Base-by-base conservation (phyloP, 2,329 filamentous ascomycete genomes). In the Aspergillus costaricaensis region DNA sequence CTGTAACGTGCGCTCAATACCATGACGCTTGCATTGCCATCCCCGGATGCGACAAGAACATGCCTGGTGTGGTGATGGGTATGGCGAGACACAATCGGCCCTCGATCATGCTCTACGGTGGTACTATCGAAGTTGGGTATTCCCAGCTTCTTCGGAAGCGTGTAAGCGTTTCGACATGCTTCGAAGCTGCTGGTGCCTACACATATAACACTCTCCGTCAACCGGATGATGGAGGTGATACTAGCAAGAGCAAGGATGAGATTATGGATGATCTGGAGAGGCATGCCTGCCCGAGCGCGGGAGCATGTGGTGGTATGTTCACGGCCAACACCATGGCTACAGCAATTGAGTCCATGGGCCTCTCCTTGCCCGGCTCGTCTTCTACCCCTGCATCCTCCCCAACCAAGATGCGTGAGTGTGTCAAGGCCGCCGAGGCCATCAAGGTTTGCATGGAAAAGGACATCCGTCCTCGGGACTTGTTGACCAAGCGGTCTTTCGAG, bases 31-130 rank as follows among this genome's bases (percentile, higher is more conserved):
- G 93, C 76, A 93, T 97, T 74, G 88, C 91, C 30, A 94, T 97
- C 68, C 92, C 94, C 0, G 93, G 93, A 10, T 97, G 93, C 75
- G 93, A 97, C 80, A 97, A 97, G 85, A 97, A 97, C 76, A 97
- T 97, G 94, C 93, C 93, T 0, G 93, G 93, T 65, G 89, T 91
- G 15, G 83, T 95, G 64, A 96, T 96, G 88, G 92, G 91, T 0
- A 92, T 95, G 72, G 91, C 91, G 14, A 86, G 94, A 59, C 91
- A 96, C 78, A 97, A 97, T 77, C 86, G 94, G 9, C 94, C 94
- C 4, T 95, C 92, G 51, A 82, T 97, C 73, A 96, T 97, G 92
- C 89, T 98, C 61, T 98, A 97, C 74, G 94, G 94, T 54, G 94
- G 94, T 41, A 91, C 91, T 15, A 97, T 96, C 70, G 87, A 88